These are phyloP conservation scores for Lagenidium giganteum DNA, from an alignment of 352 stramenopile species.

Conservation along the genomic window DNA sequence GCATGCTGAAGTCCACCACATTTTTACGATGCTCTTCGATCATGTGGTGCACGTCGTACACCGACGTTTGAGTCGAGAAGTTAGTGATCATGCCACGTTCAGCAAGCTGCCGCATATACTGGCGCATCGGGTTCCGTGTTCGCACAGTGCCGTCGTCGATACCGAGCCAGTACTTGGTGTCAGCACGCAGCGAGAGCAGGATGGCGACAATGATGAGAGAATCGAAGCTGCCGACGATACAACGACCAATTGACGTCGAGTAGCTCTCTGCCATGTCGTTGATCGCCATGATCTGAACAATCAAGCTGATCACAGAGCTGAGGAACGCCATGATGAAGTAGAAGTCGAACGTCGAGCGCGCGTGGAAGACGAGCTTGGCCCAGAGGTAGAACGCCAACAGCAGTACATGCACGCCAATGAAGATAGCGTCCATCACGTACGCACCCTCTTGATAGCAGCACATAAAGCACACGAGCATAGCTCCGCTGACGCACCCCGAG, in stretches of 20 bases:
- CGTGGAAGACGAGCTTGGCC: constrained; percentile 75
- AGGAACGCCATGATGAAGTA: constrained; percentile 67
- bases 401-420: constrained; percentile 43
- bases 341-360: constrained; percentile 77
- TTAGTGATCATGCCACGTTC: constrained; percentile 85
- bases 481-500: constrained; percentile 44
- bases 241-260: constrained; percentile 33
- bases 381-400: constrained; percentile 71
- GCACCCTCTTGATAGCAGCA: constrained; percentile 46
- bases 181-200: constrained; percentile 67
- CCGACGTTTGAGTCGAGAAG: constrained; percentile 82
- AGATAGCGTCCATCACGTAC: constrained; percentile 41
- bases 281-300: constrained; percentile 44
- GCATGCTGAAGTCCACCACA: constrained; percentile 73
- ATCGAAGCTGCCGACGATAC: constrained; percentile 47
- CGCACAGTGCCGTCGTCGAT: constrained; percentile 57
- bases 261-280: constrained; percentile 16
- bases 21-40: constrained; percentile 82
- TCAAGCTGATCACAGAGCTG: constrained; percentile 35
- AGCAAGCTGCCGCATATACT: constrained; percentile 67
- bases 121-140: constrained; percentile 53
- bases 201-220: constrained; percentile 63
- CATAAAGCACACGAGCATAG: constrained; percentile 59
- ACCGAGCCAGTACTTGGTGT: constrained; percentile 82
- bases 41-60: constrained; percentile 87